Percentiles rank a stretch among this genome's conserved stretches.
Conservation (phyloP, 2,329 filamentous ascomycete species). For the Fusarium aywerte region DNA sequence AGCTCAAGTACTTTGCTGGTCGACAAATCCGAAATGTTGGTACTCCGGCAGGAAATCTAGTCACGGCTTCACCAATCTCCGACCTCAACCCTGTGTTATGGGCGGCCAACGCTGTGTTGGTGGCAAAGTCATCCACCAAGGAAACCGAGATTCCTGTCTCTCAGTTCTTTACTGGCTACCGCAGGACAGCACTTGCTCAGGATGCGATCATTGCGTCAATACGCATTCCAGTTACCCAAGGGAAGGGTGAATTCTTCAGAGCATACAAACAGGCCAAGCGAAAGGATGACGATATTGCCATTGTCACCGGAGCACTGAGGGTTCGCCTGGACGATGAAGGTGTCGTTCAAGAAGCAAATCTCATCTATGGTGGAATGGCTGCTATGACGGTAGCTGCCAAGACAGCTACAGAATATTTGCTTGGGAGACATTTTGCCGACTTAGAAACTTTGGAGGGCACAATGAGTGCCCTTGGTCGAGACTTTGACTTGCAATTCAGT, state of each 20-base stretch:
- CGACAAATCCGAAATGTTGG: constrained; percentile 98
- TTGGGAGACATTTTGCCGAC: constrained; percentile 83
- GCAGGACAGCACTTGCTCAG: constrained; percentile 80
- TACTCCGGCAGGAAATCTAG: constrained; percentile 92
- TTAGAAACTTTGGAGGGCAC: constrained; percentile 85
- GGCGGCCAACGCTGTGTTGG: constrained; percentile 81
- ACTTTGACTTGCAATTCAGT: constrained; percentile 89
- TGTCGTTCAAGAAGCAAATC: constrained; percentile 76
- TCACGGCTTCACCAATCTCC: constrained; percentile 94
- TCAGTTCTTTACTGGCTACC: constrained; percentile 91
- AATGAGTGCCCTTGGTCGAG: constrained; percentile 88
- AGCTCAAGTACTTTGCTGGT: constrained; percentile 93
- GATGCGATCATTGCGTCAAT: constrained; percentile 89
- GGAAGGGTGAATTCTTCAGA: constrained; percentile 83
- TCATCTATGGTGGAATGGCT: constrained; percentile 97
- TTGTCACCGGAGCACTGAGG: constrained; percentile 88
- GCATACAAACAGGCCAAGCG: constrained; percentile 97
- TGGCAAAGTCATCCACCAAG: constrained; percentile 79
- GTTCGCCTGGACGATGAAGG: constrained; percentile 76
- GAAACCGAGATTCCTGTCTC: constrained; percentile 91
- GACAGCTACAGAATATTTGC: constrained; percentile 76
- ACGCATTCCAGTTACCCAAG: constrained; percentile 80
- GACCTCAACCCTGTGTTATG: constrained; percentile 96
- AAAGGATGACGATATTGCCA: constrained; percentile 98
- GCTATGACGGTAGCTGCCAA: constrained; percentile 89